Base-by-base conservation (phyloP, 2,329 filamentous ascomycete genomes). In the Sporothrix phasma region DNA sequence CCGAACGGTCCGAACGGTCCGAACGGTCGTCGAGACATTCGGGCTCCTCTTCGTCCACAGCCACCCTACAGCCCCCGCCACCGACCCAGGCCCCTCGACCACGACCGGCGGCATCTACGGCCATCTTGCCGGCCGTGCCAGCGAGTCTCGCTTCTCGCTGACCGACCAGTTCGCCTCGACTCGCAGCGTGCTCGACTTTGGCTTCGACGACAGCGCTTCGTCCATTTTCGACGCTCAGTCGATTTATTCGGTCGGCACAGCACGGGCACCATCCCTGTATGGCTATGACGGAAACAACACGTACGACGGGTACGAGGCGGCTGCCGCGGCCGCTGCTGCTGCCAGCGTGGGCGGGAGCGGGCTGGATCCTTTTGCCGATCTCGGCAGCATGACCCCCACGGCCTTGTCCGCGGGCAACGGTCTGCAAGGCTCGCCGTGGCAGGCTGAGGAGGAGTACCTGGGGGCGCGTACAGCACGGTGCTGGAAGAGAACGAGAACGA, bases 81-180 rank as follows among this genome's bases (percentile, higher is more conserved):
- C 45, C 47, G 47, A 61, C 4, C 37, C 63, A 8, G 41, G 45
- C 2, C 13, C 54, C 15, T 45, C 47, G 15, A 8, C 37, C n/a
- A 56, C 24, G 53, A 37, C 26, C 19, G 29, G 46, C 31, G 45
- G 60, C 62, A 60, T 66, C 63, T 66, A 67, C 51, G 65, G 65
- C 49, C 64, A 47, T 56, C 41, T 59, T 22, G 61, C 49, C 17
- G 69, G 76, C 49, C 73, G 75, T 31, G 73, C 75, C 34, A 71
- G 71, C n/a, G 72, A 73, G 13, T 80, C 78, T 29, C 76, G 78
- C 53, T 78, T 76, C 71, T 81, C 79, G 2, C 72, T 81, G 54
- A 76, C 74, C 53, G 77, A 80, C 51, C 78, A 81, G 63, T 81
- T 81, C 64, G 78, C 79, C 22, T 71, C 77, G 41, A 81, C 79